These are phyloP conservation scores for Microcyclospora pomicola DNA, from an alignment of 2,329 filamentous ascomycete species.

Conservation along the genomic window DNA sequence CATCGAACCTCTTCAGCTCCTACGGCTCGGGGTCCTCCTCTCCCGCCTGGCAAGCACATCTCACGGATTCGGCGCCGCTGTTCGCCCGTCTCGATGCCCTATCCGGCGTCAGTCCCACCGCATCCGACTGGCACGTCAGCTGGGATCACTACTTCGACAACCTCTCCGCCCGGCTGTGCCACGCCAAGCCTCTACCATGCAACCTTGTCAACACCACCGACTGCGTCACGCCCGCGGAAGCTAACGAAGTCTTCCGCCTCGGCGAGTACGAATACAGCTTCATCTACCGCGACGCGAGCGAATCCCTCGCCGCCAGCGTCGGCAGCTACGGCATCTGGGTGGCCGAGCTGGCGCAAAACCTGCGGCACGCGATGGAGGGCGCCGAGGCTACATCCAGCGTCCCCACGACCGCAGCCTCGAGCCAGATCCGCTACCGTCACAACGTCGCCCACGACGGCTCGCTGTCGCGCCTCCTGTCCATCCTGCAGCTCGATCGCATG, in stretches of 20 bases:
- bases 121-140: slow-evolving; percentile 52
- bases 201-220: slow-evolving; percentile 35
- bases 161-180: slow-evolving; percentile 64
- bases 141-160: slow-evolving; percentile 82
- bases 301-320: slow-evolving; percentile 48
- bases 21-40: slow-evolving; percentile 34
- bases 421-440: slow-evolving; percentile 46
- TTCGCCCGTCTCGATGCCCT: slow-evolving; percentile 51
- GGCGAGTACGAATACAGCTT: slow-evolving; percentile 72
- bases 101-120: slow-evolving; percentile 46
- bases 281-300: slow-evolving; percentile 54
- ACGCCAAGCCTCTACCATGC: slow-evolving; percentile 59
- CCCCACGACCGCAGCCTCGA: slow-evolving; percentile 5
- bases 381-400: slow-evolving; percentile 22
- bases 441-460: slow-evolving; percentile 73
- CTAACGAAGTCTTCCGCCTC: slow-evolving; percentile 58
- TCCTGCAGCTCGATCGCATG: slow-evolving; percentile 62
- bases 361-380: slow-evolving; percentile 36
- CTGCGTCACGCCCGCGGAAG: slow-evolving; percentile 50
- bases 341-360: slow-evolving; percentile 53
- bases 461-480: slow-evolving; percentile 50
- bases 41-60: slow-evolving; percentile 49
- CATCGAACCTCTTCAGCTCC: slow-evolving; percentile 30
- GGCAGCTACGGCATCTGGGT: slow-evolving; percentile 59
- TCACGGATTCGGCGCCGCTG: slow-evolving; percentile 42